A percentile compares a stretch with the other conserved stretches of the same genome.
phyloP scores from a whole-genome alignment of 352 stramenopile species.

The Phytophthora hibernalis region DNA sequence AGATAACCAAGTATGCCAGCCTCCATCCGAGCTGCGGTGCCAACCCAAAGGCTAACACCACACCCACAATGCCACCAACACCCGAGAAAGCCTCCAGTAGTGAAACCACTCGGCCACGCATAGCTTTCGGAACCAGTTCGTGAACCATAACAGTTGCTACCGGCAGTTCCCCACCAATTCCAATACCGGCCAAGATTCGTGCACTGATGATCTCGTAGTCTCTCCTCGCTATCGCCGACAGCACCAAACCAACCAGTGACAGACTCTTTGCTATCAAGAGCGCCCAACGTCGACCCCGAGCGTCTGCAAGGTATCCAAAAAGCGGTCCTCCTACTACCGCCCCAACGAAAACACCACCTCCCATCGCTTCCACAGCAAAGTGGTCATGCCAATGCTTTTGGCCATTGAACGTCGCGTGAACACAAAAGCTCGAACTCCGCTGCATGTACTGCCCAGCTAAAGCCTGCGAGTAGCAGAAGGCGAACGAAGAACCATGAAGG shows the following conservation, averaged over 20 bases:
- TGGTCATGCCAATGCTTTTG: constrained; percentile 39
- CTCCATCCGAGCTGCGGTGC: constrained; percentile 44
- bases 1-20: constrained; percentile 35
- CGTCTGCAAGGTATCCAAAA: constrained; percentile 45
- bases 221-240: constrained; percentile 30
- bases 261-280: constrained; percentile 41
- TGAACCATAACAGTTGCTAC: constrained; percentile 44
- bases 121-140: constrained; percentile 42
- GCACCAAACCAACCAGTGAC: constrained; percentile 37
- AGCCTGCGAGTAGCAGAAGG: constrained; percentile 38
- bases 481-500: constrained; percentile 46
- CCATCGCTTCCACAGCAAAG: constrained; percentile 38
- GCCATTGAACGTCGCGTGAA: constrained; percentile 43
- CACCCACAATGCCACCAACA: constrained; percentile 40
- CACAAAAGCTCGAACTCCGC: constrained; percentile 47
- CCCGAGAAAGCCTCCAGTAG: constrained; percentile 51
- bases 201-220: constrained; percentile 39
- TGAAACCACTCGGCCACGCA: constrained; percentile 39
- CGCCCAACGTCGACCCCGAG: constrained; percentile 38
- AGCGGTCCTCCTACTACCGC: constrained; percentile 40
- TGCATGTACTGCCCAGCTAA: constrained; percentile 52
- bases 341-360: constrained; percentile 36
- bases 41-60: constrained; percentile 39
- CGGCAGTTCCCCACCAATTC: constrained; percentile 44
- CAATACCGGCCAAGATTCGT: constrained; percentile 42